Base-by-base conservation (phyloP, 306 rosid genomes). In the Malus orientalis region DNA sequence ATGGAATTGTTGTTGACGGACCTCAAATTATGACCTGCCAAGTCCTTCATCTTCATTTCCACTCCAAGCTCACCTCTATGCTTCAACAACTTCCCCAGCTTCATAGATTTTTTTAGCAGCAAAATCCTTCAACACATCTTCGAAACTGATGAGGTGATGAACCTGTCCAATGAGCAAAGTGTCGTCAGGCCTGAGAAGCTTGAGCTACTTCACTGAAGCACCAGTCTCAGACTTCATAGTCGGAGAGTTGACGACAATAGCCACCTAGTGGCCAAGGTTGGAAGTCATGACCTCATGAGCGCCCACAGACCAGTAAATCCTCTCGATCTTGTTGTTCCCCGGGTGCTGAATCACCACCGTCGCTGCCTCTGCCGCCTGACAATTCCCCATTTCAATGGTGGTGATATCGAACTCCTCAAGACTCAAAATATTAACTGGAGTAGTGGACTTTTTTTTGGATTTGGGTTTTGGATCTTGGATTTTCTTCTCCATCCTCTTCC, bases 71-170 rank as follows among this genome's bases (percentile, higher is more conserved):
- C 83, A 40, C 88, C 88, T 63, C 83, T 86, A 69, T 88, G 96
- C 69, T 79, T 87, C 25, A 91, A 80, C 89, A 90, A 81, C 67
- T 85, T 91, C 58, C 91, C 98, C 1, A 91, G 93, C 67, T 90
- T 93, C 59, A 86, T 86, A 72, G 87, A 86, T 82, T 91, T 91
- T 91, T 83, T 93, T 93, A 0, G 97, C 92, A 74, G 97, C 87
- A 64, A 93, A 88, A 87, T 93, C 97, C 85, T 93, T 93, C 90
- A 93, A 81, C 29, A 93, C 96, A 85, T 93, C 98, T 90, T 91
- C 94, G 69, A 93, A 91, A 36, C 87, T 86, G 83, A 93, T 86
- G 71, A 93, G 84, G 2, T 96, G 96, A 49, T 91, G 91, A 76
- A 90, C 94, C 59, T 91, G 96, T n/a, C 98, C 98, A 59, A 93